Percentiles rank a stretch among this genome's conserved stretches.
phyloP scores from a whole-genome alignment of 257 asterid genomes.

The Linderniella brevidens region DNA sequence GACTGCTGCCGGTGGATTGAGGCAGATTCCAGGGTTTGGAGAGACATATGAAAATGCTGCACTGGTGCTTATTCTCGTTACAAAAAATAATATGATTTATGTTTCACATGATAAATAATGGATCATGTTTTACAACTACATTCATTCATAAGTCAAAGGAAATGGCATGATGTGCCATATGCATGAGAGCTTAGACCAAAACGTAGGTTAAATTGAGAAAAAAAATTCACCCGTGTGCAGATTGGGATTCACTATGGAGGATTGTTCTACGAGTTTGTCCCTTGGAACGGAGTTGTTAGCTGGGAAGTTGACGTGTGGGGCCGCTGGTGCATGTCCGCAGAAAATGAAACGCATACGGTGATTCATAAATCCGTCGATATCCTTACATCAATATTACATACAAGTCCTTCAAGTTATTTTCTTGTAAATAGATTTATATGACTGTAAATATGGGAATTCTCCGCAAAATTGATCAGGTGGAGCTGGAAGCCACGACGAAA shows the following conservation, averaged over 20 bases:
- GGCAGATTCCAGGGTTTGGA: slow-evolving; percentile 69
- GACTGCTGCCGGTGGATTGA: slow-evolving; percentile 87
- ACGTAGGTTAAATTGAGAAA: no score
- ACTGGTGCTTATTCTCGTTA: slow-evolving; percentile 34
- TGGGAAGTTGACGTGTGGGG: slow-evolving; percentile 95
- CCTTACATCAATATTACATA: no score
- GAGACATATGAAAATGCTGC: slow-evolving; percentile 81
- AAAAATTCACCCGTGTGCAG: slow-evolving; percentile 27
- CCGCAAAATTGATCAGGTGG: no score
- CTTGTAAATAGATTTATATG: no score
- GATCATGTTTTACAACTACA: background rate
- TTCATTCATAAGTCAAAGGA: background rate
- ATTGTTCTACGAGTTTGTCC: slow-evolving; percentile 69
- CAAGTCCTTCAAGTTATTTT: no score
- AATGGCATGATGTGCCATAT: no score
- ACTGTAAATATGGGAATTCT: no score
- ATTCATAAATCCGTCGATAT: background rate
- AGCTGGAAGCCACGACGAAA: slow-evolving; percentile 58
- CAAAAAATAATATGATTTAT: no score
- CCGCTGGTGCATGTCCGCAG: slow-evolving; percentile 67
- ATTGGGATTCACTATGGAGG: slow-evolving; percentile 74
- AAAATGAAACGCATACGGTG: slow-evolving; percentile 56
- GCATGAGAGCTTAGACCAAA: no score
- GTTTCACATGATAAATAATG: no score
- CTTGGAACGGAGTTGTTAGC: slow-evolving; percentile 75